Evolutionary conservation across 768 basidiomycete species (phyloP), one percentile per base, ranked within the genome.

Genomic region (Sporobolomyces roseus): DNA sequence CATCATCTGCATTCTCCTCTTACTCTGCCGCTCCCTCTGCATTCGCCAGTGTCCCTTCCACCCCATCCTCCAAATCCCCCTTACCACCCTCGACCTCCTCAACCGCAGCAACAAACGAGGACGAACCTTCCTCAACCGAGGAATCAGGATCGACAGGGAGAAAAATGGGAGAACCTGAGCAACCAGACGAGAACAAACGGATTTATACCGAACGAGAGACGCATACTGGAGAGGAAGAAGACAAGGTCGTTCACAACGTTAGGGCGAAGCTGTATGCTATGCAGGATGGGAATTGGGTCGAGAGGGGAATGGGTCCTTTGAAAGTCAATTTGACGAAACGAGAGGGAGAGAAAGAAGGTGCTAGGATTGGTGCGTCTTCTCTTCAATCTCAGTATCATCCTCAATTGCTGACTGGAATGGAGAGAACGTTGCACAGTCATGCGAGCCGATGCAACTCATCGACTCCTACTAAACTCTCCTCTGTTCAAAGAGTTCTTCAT

Each of bases 401-500:
- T 4, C 4, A 46, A 46, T 46, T 41, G 38, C 9, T 41, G 21
- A 46, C 14, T 46, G 45, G 6, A 13, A 10, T 14, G 13, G 2
- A 8, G 23, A 5, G 17, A 0, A 19, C 29, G 12, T 12, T 41
- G 9, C 10, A 54, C 55, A 74, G 74, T 75, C 45, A 75, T 75
- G 74, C 65, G 74, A 32, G 74, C 74, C 21, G 74, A 72, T 35
- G 71, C 71, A 4, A 75, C 74, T 14, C 74, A 72, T 45, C 71
- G 74, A 17, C 52, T 75, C 2, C 48, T 75, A 25, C 68, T 75
- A 45, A 75, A 75, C 55, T 64, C 74, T 25, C 59, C 64, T 6
- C 63, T 75, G 29, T 75, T 75, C 69, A 33, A 58, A 32, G 61
- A 65, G 55, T 73, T 75, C 63, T 41, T 38, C 17, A 68, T 72